Base-by-base conservation (phyloP, 2,329 filamentous ascomycete species). In the Scytalidium lignicola region DNA sequence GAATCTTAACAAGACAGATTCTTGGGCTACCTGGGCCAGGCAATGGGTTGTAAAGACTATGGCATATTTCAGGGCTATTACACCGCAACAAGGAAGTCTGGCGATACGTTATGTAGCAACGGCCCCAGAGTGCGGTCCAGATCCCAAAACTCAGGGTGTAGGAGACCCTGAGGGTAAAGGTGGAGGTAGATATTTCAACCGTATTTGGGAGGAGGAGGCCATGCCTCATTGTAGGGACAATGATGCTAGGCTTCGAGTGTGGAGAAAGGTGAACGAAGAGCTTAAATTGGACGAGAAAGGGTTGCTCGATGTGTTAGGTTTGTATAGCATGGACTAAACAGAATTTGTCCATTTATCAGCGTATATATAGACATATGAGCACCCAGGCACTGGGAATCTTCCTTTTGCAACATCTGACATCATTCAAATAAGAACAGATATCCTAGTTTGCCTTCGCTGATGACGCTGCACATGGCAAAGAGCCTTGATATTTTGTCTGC, bases 151-250 rank as follows among this genome's bases (percentile, higher is more conserved):
- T 2, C 20, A 28, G 7, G 37, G 37, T 12, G 42, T 28, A 4
- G 43, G 39, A 13, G 42, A 47, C 42, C 26, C 26, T 13, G 26
- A 28, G 26, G 26, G 26, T 28, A 28, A 28, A 13, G 56, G 53
- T 28, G 59, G 61, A 2, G 60, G 55, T 1, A 53, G 54, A 29
- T 63, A 59, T 43, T 56, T 55, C 22, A 62, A 60, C 44, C 46
- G 61, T 20, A 57, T 62, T 2, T 61, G 54, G 57, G 55, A 59
- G 20, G 49, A 48, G 37, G 49, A 52, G 45, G 48, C 55, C 2
- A 62, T 61, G 58, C 61, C 61, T n/a, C 55, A 62, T 43, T 50
- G 47, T n/a, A 50, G 39, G 21, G 53, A 63, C 53, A 26, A 41
- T 10, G 59, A 54, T 51, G 55, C 51, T 32, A 41, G 61, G 28